A percentile compares a stretch with the other conserved stretches of the same genome.
These are phyloP conservation scores for Starmerella riodocensis DNA, from an alignment of 805 yeast species.

Conservation along the genomic window DNA sequence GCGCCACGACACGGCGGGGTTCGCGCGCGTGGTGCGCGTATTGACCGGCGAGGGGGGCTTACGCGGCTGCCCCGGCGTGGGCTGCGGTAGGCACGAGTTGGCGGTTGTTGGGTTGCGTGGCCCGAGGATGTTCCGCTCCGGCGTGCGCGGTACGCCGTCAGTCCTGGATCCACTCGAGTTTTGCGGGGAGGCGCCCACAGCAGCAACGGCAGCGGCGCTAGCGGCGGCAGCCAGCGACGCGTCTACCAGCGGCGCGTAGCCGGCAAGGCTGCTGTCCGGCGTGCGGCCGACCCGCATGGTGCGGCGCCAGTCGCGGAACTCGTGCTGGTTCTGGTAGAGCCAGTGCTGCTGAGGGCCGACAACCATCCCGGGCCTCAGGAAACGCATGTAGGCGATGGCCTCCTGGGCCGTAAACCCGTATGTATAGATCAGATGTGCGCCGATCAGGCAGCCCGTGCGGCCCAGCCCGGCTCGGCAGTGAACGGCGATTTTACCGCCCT, in stretches of 20 bases:
- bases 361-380: constrained; percentile 98
- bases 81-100: constrained; percentile 71
- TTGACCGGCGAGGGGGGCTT: constrained; percentile 31
- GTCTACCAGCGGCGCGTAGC: constrained; percentile 27
- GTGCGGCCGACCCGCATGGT: constrained; percentile 68
- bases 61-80: constrained; percentile 96
- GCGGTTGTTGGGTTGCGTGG: constrained; percentile 41
- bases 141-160: constrained; percentile 41
- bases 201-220: too few species aligned
- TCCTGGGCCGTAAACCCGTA: constrained; percentile 96
- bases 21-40: constrained; percentile 6
- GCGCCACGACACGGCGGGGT: not conserved
- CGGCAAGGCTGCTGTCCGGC: constrained; percentile 36
- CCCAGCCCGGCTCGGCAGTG: constrained; percentile 98
- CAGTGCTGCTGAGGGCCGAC: constrained; percentile 99
- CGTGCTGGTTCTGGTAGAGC: constrained; percentile 91
- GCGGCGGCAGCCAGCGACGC: not conserved
- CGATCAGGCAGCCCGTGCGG: constrained; percentile 93
- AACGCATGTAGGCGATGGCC: constrained; percentile 91
- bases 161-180: not conserved
- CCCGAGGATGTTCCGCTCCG: constrained; percentile 61
- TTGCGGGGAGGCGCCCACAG: not conserved
- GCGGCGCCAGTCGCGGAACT: constrained; percentile 89
- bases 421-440: constrained; percentile 90
- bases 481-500: constrained; percentile 93